Percentiles rank a stretch among this genome's conserved stretches.
Conservation (phyloP, 164 flowering plant genomes). For the Berberis vulgaris region DNA sequence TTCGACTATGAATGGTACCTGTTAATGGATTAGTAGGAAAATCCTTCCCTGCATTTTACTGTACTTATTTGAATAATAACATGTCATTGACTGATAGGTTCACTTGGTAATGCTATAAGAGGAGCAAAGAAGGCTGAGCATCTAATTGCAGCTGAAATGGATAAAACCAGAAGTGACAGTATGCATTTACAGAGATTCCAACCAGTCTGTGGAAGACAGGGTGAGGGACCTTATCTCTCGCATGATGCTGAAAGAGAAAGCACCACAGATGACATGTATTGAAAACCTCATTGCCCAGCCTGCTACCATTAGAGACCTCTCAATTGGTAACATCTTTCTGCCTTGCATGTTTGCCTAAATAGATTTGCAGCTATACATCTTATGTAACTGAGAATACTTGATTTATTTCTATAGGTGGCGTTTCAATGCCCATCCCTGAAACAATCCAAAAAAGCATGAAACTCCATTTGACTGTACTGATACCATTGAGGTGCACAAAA, state of each 20-base stretch:
- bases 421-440: slow-evolving; percentile 24
- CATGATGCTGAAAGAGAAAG: slow-evolving; percentile 58
- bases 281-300: slow-evolving; percentile 47
- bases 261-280: slow-evolving; percentile 70
- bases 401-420: slow-evolving; percentile 9
- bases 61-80: too few relatives aligned
- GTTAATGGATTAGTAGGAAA: too few relatives aligned
- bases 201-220: slow-evolving; percentile 24
- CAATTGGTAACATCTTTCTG: slow-evolving; percentile 26
- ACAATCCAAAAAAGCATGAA: slow-evolving; percentile 20
- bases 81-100: too few relatives aligned
- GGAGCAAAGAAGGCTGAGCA: too few relatives aligned
- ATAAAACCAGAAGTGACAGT: too few relatives aligned
- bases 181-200: too few relatives aligned
- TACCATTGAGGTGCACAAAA: slow-evolving; percentile 26
- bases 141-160: too few relatives aligned
- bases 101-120: too few relatives aligned
- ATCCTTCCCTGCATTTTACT: too few relatives aligned
- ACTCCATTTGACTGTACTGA: slow-evolving; percentile 23
- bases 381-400: not conserved
- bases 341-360: not conserved
- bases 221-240: slow-evolving; percentile 53
- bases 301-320: slow-evolving; percentile 23
- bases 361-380: not conserved
- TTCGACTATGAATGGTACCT: too few relatives aligned